A percentile compares a stretch with the other conserved stretches of the same genome.
These are phyloP conservation scores for Sherardia arvensis DNA, from an alignment of 257 asterid species.

Conservation along the genomic window DNA sequence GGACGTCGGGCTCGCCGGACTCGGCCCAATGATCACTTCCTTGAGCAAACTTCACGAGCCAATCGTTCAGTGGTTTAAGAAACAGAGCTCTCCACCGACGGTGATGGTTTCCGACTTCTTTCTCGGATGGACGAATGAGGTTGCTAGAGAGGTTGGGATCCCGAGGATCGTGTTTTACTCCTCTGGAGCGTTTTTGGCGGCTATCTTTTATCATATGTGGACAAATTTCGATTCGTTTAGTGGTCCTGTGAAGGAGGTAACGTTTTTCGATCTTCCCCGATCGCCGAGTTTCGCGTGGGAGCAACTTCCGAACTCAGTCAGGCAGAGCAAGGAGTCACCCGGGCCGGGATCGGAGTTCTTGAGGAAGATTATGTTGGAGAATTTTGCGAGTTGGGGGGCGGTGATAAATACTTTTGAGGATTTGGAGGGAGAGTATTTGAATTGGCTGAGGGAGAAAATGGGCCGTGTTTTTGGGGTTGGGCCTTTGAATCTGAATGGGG, in stretches of 20 bases:
- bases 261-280: slow-evolving; percentile 38
- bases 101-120: slow-evolving; percentile 61
- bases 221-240: slow-evolving; percentile 13
- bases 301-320: slow-evolving; percentile 41
- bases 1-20: slow-evolving; percentile 56
- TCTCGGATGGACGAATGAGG: slow-evolving; percentile 60
- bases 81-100: slow-evolving; percentile 43
- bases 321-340: slow-evolving; percentile 25
- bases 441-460: slow-evolving; percentile 17
- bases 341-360: slow-evolving; percentile 14
- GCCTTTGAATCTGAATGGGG: slow-evolving; percentile 33
- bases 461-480: slow-evolving; percentile 49
- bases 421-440: slow-evolving; percentile 43
- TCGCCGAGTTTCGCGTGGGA: slow-evolving; percentile 36
- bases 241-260: slow-evolving; percentile 2
- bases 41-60: slow-evolving; percentile 34
- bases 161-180: slow-evolving; percentile 43
- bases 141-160: slow-evolving; percentile 38
- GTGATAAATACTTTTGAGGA: slow-evolving; percentile 40
- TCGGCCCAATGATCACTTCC: slow-evolving; percentile 37
- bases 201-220: slow-evolving; percentile 25
- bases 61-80: slow-evolving; percentile 41
- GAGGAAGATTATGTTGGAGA: slow-evolving; percentile 29
- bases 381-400: slow-evolving; percentile 43
- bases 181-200: slow-evolving; percentile 21